A percentile compares a stretch with the other conserved stretches of the same genome.
Conservation (phyloP, 176 grass and related monocot genomes). For the Canna indica region DNA sequence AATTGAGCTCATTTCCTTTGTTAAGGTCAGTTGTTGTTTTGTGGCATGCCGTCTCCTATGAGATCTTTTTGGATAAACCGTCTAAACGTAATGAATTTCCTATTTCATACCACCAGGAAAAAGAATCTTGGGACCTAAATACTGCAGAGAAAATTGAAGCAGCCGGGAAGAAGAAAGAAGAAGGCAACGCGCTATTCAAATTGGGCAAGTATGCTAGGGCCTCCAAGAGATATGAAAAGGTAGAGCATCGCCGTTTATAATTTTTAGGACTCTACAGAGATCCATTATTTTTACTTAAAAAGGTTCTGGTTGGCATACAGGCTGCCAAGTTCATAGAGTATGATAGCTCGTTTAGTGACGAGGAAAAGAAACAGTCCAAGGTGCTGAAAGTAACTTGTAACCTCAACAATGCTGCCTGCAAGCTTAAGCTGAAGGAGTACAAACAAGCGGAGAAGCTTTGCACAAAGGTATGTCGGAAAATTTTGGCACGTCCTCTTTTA, state of each 20-base stretch:
- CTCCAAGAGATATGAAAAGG: constrained; percentile 80
- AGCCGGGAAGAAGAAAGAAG: constrained; percentile 72
- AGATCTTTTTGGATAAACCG: too few relatives aligned
- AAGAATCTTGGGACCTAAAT: constrained; percentile 74
- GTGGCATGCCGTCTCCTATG: too few relatives aligned
- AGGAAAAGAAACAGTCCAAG: constrained; percentile 60
- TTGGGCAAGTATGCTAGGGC: constrained; percentile 53
- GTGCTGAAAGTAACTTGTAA: constrained; percentile 64
- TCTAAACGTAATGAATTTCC: too few relatives aligned
- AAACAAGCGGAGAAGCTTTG: constrained; percentile 70
- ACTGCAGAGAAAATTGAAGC: constrained; percentile 71
- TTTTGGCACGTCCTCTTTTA: not conserved
- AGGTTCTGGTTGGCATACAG: constrained; percentile 8
- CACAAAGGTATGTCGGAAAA: constrained; percentile 40
- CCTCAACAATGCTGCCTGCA: constrained; percentile 82
- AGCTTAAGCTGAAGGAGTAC: constrained; percentile 66
- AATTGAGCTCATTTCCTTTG: constrained; percentile 62
- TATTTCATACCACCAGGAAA: constrained; percentile 30
- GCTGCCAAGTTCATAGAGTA: constrained; percentile 55
- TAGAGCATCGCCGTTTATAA: not conserved
- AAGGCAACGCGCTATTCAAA: constrained; percentile 77
- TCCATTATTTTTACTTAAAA: not conserved
- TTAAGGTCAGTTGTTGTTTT: constrained; percentile 38
- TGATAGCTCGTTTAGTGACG: constrained; percentile 61
- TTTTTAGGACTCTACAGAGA: not conserved